Percentiles rank a stretch among this genome's conserved stretches.
phyloP scores from a whole-genome alignment of 2,329 filamentous ascomycete species.

The Bertia moriformis region DNA sequence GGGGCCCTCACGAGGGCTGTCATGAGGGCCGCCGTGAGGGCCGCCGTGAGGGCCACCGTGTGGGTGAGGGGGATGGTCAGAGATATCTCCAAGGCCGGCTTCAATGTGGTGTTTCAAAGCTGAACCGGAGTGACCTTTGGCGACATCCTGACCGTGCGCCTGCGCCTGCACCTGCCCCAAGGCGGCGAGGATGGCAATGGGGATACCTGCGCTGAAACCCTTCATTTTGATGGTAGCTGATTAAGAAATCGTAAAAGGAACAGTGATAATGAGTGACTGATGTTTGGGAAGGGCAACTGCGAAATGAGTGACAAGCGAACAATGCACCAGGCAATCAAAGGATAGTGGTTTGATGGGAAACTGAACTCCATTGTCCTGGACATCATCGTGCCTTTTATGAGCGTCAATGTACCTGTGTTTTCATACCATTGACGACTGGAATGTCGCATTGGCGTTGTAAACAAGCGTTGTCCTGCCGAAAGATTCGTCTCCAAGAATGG shows the following conservation, averaged over 20 bases:
- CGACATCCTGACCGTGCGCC: conserved; percentile 6
- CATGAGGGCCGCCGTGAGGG: neutral
- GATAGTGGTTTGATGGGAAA: neutral
- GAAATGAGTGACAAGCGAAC: neutral
- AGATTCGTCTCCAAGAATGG: neutral
- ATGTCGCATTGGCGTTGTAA: neutral
- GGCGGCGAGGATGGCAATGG: conserved; percentile 16
- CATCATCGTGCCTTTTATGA: neutral
- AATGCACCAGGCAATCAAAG: neutral
- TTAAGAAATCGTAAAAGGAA: neutral
- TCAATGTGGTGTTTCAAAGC: no score
- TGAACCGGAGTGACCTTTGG: neutral
- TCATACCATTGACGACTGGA: neutral
- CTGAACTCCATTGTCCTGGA: neutral
- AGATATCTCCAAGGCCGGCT: no score
- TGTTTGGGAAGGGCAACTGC: neutral
- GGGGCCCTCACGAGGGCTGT: neutral
- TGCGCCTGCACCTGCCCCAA: conserved; percentile 12
- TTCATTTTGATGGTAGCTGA: conserved; percentile 13
- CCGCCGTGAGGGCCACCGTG: neutral
- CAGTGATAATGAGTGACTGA: neutral
- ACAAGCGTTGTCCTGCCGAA: neutral
- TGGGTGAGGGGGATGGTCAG: no score
- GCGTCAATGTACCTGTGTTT: no score
- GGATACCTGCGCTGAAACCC: conserved; percentile 16